phyloP scores from a whole-genome alignment of 768 basidiomycete species.

The Phanerodontia chrysosporium region DNA sequence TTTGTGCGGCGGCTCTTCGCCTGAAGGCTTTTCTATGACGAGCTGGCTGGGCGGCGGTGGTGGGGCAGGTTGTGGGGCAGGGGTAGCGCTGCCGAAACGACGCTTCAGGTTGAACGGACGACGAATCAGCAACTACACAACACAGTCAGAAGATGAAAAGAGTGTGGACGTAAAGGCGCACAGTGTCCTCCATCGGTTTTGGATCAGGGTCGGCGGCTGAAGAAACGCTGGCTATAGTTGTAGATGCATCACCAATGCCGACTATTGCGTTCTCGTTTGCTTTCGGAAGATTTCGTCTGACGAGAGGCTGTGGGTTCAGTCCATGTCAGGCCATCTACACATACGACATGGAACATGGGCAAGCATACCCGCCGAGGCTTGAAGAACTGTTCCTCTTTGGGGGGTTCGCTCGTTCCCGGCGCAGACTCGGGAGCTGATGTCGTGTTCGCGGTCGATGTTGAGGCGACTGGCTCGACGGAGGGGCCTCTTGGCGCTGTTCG shows the following conservation, averaged over 20 bases:
- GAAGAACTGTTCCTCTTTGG: neutral
- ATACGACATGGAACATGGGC: no score
- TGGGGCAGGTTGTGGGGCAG: conserved; percentile 36
- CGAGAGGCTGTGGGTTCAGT: neutral
- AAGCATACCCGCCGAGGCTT: neutral
- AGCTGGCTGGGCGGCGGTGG: conserved; percentile 27
- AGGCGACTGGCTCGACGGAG: neutral
- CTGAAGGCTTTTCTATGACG: conserved; percentile 20
- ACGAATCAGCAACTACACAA: neutral
- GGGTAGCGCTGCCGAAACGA: conserved; percentile 20
- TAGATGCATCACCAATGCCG: neutral
- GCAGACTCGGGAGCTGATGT: neutral
- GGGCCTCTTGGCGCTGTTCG: conserved; percentile 21
- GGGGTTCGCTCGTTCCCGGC: neutral
- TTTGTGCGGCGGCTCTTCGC: conserved; percentile 58
- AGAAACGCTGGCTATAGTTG: neutral
- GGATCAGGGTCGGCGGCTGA: neutral
- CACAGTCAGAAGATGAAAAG: neutral
- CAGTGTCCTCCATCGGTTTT: neutral
- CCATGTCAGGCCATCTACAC: no score
- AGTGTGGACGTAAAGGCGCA: neutral
- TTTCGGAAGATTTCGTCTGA: neutral
- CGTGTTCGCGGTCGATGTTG: no score
- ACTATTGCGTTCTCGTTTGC: neutral
- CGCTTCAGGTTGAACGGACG: conserved; percentile 6